phyloP scores from a whole-genome alignment of 1,284 basidiomycete species.

The Erythrobasidium hasegawianum region DNA sequence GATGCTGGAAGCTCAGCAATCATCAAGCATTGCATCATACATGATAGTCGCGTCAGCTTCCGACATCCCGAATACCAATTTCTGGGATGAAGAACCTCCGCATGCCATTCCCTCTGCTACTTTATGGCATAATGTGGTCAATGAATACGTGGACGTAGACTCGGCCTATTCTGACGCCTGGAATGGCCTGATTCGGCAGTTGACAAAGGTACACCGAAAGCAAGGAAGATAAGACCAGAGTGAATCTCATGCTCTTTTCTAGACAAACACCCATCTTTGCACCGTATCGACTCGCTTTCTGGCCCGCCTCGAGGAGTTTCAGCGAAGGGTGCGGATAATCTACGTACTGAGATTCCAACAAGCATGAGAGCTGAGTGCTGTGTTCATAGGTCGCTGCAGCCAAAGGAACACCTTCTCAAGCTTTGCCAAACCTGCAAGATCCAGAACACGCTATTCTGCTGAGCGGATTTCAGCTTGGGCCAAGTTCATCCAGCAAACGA shows the following conservation, averaged over 20 bases:
- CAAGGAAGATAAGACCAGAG: neutral
- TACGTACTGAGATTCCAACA: too few relatives aligned
- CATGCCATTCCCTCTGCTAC: slow-evolving; percentile 2
- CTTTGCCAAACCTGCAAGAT: slow-evolving; percentile 29
- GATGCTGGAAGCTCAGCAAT: slow-evolving; percentile 14
- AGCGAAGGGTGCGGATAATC: slow-evolving; percentile 11
- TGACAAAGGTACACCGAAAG: slow-evolving; percentile 23
- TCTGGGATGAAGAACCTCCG: slow-evolving; percentile 32
- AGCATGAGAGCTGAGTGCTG: too few relatives aligned
- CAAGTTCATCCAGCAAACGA: slow-evolving; percentile 2
- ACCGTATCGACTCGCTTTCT: slow-evolving; percentile 30
- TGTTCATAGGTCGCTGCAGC: slow-evolving; percentile 11
- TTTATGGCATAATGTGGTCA: slow-evolving; percentile 7
- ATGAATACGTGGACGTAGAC: neutral
- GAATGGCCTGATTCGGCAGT: slow-evolving; percentile 17
- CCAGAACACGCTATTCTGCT: slow-evolving; percentile 34
- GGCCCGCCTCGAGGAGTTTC: slow-evolving; percentile 29
- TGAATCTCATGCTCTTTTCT: neutral
- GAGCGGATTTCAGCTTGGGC: slow-evolving; percentile 24
- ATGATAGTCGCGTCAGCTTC: slow-evolving; percentile 25
- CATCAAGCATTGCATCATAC: slow-evolving; percentile 8
- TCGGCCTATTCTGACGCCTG: slow-evolving; percentile 14
- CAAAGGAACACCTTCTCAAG: slow-evolving; percentile 8
- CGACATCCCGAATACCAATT: slow-evolving; percentile 26
- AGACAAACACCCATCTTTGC: slow-evolving; percentile 19